Evolutionary conservation across 306 rosid species (phyloP).

Genomic region (Rosa lucieae): DNA sequence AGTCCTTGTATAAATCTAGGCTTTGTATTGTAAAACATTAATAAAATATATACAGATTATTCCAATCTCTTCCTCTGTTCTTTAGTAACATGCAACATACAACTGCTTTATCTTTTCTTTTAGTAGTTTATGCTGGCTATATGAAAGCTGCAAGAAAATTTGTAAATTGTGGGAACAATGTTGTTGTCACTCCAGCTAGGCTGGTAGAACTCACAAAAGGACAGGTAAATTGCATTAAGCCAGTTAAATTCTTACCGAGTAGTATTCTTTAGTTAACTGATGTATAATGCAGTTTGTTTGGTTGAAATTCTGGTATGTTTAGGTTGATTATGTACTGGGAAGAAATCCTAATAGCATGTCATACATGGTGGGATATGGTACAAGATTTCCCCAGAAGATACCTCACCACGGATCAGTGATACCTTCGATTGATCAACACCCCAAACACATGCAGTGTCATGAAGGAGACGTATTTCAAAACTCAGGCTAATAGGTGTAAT

Average conservation of each 20-base stretch:
- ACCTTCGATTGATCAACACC: slow-evolving; percentile 35
- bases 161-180: slow-evolving; percentile 19
- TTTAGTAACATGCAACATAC: slow-evolving; percentile 34
- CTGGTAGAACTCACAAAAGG: slow-evolving; percentile 31
- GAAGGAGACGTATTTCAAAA: slow-evolving; percentile 34
- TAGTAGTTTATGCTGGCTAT: slow-evolving; percentile 36
- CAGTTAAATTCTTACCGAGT: not conserved
- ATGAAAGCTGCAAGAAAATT: slow-evolving; percentile 13
- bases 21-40: too few relatives aligned
- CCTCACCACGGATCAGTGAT: slow-evolving; percentile 54
- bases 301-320: not conserved
- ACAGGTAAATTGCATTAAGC: slow-evolving; percentile 4
- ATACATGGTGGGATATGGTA: slow-evolving; percentile 59
- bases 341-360: slow-evolving; percentile 34
- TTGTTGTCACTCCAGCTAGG: slow-evolving; percentile 5
- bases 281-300: not conserved
- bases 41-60: too few relatives aligned
- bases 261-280: not conserved
- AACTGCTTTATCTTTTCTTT: slow-evolving; percentile 40
- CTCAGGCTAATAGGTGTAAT: slow-evolving; percentile 37
- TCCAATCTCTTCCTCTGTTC: too few relatives aligned
- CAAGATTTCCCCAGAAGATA: slow-evolving; percentile 42
- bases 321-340: slow-evolving; percentile 15
- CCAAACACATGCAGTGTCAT: slow-evolving; percentile 25
- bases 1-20: too few relatives aligned